Evolutionary conservation across 306 rosid genomes (phyloP).

Genomic region (Cucumis cinereus): DNA sequence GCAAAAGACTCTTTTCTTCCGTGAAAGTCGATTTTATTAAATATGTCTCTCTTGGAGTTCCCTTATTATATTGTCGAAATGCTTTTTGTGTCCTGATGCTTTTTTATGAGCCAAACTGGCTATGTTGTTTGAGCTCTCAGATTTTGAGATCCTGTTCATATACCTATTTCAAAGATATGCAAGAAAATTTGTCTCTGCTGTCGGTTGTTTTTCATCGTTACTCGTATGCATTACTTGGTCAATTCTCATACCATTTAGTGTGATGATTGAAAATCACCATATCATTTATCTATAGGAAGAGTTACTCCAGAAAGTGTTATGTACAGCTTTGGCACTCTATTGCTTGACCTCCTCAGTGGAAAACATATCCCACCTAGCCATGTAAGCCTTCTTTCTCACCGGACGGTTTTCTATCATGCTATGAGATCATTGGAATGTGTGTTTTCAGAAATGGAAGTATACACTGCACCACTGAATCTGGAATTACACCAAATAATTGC

Average conservation of each 20-base stretch:
- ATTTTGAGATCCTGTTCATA: not conserved
- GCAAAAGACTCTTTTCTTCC: not conserved
- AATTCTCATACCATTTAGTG: not conserved
- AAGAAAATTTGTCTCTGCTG: not conserved
- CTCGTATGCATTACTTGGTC: not conserved
- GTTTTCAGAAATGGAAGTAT: not conserved
- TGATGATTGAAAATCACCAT: not conserved
- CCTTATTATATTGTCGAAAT: not conserved
- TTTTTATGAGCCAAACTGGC: not conserved
- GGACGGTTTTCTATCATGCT: not conserved
- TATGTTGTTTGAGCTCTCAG: not conserved
- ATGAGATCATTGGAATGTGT: not conserved
- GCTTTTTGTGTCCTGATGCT: not conserved
- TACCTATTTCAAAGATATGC: not conserved
- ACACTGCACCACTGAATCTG: not conserved
- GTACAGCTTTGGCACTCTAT: slow-evolving; percentile 89
- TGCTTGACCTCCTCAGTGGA: slow-evolving; percentile 96
- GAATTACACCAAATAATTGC: not conserved
- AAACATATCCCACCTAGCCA: slow-evolving; percentile 98
- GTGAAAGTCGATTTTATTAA: not conserved
- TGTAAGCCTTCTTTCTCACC: slow-evolving; percentile 40
- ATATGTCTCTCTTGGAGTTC: not conserved
- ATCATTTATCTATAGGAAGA: slow-evolving; percentile 41
- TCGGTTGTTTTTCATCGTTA: not conserved
- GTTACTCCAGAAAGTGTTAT: slow-evolving; percentile 89